Evolutionary conservation across 2,329 filamentous ascomycete species (phyloP).

Genomic region (Kalmusia sp.): DNA sequence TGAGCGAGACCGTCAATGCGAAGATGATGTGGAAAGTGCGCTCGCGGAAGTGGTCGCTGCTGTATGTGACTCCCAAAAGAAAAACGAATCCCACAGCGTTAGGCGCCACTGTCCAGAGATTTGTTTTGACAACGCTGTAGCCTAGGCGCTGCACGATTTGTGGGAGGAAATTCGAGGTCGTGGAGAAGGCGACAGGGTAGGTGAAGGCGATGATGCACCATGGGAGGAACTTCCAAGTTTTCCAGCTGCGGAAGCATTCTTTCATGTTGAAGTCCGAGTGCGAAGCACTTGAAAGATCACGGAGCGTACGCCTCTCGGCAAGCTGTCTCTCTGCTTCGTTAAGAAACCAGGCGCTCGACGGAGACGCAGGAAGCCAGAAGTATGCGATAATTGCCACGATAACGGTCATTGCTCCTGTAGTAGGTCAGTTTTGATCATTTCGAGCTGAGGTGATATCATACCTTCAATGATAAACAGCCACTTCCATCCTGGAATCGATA

Average conservation of each 20-base stretch:
- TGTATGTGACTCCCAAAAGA: constrained; percentile 53
- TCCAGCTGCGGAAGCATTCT: constrained; percentile 54
- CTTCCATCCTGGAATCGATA: constrained; percentile 52
- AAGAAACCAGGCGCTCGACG: constrained; percentile 49
- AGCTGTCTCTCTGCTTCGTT: constrained; percentile 45
- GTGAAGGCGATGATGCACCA: constrained; percentile 58
- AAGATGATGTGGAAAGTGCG: constrained; percentile 56
- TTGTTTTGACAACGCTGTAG: constrained; percentile 54
- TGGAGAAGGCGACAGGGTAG: constrained; percentile 57
- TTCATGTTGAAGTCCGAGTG: constrained; percentile 48
- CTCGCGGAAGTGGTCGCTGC: constrained; percentile 55
- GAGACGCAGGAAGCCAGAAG: constrained; percentile 43
- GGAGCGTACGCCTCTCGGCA: constrained; percentile 53
- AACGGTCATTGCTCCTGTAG: constrained; percentile 38
- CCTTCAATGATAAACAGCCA: constrained; percentile 55
- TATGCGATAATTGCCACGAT: constrained; percentile 38
- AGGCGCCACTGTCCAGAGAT: constrained; percentile 58
- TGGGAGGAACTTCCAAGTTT: constrained; percentile 50
- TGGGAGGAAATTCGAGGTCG: constrained; percentile 56
- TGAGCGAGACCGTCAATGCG: constrained; percentile 48
- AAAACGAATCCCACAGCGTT: constrained; percentile 58
- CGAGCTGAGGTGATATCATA: not conserved
- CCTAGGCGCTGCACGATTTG: constrained; percentile 56
- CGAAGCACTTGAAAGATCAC: constrained; percentile 53
- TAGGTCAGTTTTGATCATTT: not conserved